Evolutionary conservation across 768 basidiomycete species (phyloP), one percentile per base, ranked within the genome.

Genomic region (Daedaleopsis sinensis): DNA sequence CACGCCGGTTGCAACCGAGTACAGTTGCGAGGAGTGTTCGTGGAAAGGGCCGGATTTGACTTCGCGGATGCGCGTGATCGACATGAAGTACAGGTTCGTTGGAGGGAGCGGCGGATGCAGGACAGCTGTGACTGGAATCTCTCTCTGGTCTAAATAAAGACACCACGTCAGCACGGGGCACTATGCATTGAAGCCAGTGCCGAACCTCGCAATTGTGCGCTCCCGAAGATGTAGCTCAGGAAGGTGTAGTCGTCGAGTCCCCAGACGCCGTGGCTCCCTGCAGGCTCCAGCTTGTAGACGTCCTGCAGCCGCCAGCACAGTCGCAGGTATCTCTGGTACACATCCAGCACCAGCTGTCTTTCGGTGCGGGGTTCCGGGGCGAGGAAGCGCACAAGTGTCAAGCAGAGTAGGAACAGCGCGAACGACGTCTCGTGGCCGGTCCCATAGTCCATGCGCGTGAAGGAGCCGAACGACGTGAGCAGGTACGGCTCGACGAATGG

Each of bases 191-290:
- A 56, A 48, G 1, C 15, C 19, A 50, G 18, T 10, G 42, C 23
- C 19, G 18, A 67, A 85, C 92, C 90, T 84, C 88, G 81, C 39
- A 98, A 81, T 75, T 98, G 93, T 2, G 86, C 93, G 64, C 93
- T 93, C 11, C 95, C 96, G 71, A 95, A 94, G 11, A 95, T 82
- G 69, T 96, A 97, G 3, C 90, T 87, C 47, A 98, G 81, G 75
- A 96, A 96, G 54, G 81, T 83, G 56, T 90, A 96, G 72, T 97
- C 96, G 69, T 98, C 96, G 39, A 98, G 77, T 1, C 96, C 97
- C 97, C 96, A 99, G 0, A 98, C 96, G 5, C 97, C 97, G 71
- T 98, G 96, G 64, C 93, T 96, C 9, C 97, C 97, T 2, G 97
- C 97, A 6, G 96, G 95, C 74, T 98, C 96, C 11, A 99, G 85